Evolutionary conservation across 2,329 filamentous ascomycete species (phyloP).

Genomic region (Cladosporium sp.): DNA sequence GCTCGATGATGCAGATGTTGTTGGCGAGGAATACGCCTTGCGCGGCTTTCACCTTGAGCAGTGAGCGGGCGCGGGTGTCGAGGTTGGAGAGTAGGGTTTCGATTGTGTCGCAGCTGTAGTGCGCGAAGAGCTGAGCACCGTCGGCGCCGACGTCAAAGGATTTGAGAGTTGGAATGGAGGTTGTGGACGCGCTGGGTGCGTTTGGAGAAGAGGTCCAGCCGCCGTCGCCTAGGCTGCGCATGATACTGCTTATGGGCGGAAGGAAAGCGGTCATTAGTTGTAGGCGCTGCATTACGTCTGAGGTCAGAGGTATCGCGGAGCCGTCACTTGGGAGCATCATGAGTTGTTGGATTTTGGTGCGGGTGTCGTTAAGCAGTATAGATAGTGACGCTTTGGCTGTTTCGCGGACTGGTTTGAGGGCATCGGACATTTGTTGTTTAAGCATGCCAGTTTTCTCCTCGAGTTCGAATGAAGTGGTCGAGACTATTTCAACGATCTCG

Average conservation of each 20-base stretch:
- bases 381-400: slow-evolving; percentile 83
- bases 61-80: slow-evolving; percentile 65
- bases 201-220: slow-evolving; percentile 66
- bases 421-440: slow-evolving; percentile 76
- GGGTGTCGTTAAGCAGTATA: slow-evolving; percentile 79
- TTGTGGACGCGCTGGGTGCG: slow-evolving; percentile 52
- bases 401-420: slow-evolving; percentile 83
- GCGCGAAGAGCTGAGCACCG: slow-evolving; percentile 78
- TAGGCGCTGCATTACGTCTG: slow-evolving; percentile 80
- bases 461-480: slow-evolving; percentile 70
- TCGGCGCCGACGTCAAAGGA: slow-evolving; percentile 87
- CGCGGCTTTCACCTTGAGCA: slow-evolving; percentile 73
- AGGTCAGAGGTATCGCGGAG: slow-evolving; percentile 70
- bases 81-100: slow-evolving; percentile 73
- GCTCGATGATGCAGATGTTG: slow-evolving; percentile 76
- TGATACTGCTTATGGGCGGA: slow-evolving; percentile 78
- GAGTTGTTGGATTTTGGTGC: slow-evolving; percentile 62
- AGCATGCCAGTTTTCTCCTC: slow-evolving; percentile 81
- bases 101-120: slow-evolving; percentile 87
- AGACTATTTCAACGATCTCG: slow-evolving; percentile 89
- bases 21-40: slow-evolving; percentile 91
- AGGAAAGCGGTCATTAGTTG: slow-evolving; percentile 85
- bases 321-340: slow-evolving; percentile 72
- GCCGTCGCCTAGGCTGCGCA: slow-evolving; percentile 87
- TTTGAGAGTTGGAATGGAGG: slow-evolving; percentile 63